Evolutionary conservation across 192 early-diverging fungal genomes (phyloP).

Genomic region (Coemansia sp.): DNA sequence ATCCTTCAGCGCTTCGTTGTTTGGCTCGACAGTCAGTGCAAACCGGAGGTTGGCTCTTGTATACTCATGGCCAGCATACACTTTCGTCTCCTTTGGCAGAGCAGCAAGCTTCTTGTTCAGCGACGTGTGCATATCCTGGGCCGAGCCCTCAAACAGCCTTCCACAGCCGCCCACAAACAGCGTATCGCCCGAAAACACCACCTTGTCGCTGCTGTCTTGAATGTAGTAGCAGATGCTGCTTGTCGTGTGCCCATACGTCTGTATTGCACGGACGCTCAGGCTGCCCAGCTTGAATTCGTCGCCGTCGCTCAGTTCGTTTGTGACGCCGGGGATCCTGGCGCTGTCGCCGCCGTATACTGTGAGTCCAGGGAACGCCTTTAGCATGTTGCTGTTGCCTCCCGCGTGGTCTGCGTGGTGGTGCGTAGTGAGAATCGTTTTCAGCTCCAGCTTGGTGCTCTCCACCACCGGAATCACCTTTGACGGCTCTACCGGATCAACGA

Average conservation of each 20-base stretch:
- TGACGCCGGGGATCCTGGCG: constrained; percentile 77
- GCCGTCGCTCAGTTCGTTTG: constrained; percentile 66
- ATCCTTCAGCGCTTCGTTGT: constrained; percentile 64
- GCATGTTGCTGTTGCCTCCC: constrained; percentile 70
- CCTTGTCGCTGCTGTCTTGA: constrained; percentile 54
- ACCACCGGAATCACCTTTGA: constrained; percentile 63
- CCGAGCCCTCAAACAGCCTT: constrained; percentile 89
- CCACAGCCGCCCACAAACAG: constrained; percentile 86
- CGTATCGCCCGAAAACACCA: constrained; percentile 89
- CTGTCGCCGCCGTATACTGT: constrained; percentile 80
- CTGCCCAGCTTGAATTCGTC: constrained; percentile 75
- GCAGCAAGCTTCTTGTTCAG: constrained; percentile 65
- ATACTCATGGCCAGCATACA: constrained; percentile 95
- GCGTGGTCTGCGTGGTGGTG: constrained; percentile 94
- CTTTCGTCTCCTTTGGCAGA: constrained; percentile 77
- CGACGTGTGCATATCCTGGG: constrained; percentile 79
- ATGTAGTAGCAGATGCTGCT: constrained; percentile 86
- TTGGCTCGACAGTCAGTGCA: constrained; percentile 73
- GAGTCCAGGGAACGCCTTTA: constrained; percentile 59
- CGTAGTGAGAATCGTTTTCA: constrained; percentile 64
- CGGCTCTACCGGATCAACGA: constrained; percentile 87
- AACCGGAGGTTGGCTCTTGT: constrained; percentile 73
- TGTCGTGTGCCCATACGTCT: constrained; percentile 85
- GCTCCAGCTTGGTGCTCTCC: constrained; percentile 22
- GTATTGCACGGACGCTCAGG: constrained; percentile 67